These are phyloP conservation scores for Rhizopogon vulgaris DNA, from an alignment of 768 basidiomycete genomes.

Conservation along the genomic window DNA sequence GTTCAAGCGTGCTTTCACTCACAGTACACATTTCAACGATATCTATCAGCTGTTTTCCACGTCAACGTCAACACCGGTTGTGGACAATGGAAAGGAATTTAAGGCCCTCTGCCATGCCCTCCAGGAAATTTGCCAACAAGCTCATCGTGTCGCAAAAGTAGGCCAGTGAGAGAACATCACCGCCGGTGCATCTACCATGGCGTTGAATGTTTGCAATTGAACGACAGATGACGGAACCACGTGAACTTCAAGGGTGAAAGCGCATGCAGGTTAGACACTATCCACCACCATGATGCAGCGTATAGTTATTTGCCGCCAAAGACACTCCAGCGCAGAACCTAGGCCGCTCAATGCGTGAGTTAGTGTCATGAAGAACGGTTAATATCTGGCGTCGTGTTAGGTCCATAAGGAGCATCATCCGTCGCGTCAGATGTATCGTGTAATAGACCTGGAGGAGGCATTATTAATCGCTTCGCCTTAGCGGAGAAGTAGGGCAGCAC, in stretches of 20 bases:
- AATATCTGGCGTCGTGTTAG: conserved; percentile 6
- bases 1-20: too few species aligned
- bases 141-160: not conserved
- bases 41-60: too few species aligned
- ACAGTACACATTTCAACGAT: too few species aligned
- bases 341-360: conserved; percentile 16
- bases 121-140: too few species aligned
- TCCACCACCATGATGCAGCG: conserved; percentile 6
- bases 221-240: conserved; percentile 16
- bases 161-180: conserved; percentile 6
- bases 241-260: conserved; percentile 12
- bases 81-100: too few species aligned
- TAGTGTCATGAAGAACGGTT: conserved; percentile 14
- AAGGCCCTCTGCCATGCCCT: too few species aligned
- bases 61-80: too few species aligned
- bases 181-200: not conserved
- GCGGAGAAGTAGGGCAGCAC: not conserved
- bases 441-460: conserved; percentile 9
- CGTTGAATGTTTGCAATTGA: conserved; percentile 11
- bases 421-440: conserved; percentile 12
- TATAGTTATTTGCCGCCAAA: conserved; percentile 13
- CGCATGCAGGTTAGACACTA: conserved; percentile 13
- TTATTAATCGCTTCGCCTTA: not conserved
- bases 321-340: conserved; percentile 10
- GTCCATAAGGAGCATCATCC: conserved; percentile 4